phyloP scores from a whole-genome alignment of 129 eudicot species.

The Flaveria trinervia region DNA sequence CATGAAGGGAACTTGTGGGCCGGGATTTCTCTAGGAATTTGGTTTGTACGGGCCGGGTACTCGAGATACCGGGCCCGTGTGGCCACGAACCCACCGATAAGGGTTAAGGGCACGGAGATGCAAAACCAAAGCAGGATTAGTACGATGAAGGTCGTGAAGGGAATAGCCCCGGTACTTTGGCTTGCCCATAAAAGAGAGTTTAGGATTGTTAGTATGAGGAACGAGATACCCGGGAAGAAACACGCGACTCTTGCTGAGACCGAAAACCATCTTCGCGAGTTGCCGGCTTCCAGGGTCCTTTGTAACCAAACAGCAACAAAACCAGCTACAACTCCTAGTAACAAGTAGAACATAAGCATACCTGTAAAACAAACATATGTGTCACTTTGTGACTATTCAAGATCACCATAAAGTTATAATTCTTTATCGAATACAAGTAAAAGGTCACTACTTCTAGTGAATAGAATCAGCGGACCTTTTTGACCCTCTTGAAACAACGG shows the following conservation, averaged over 20 bases:
- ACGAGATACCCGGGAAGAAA: constrained; percentile 40
- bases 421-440: too few species aligned
- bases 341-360: constrained; percentile 42
- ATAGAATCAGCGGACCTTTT: too few species aligned
- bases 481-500: not conserved
- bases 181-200: constrained; percentile 43
- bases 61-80: constrained; percentile 29
- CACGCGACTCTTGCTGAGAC: constrained; percentile 37
- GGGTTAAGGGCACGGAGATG: constrained; percentile 37
- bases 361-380: constrained; percentile 12
- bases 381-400: not conserved
- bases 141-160: constrained; percentile 37
- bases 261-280: constrained; percentile 28
- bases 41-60: constrained; percentile 39
- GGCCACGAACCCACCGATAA: constrained; percentile 33
- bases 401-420: too few species aligned
- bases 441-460: too few species aligned
- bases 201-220: constrained; percentile 38
- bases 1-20: constrained; percentile 40
- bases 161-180: constrained; percentile 40
- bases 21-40: constrained; percentile 45
- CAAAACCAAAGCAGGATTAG: constrained; percentile 39
- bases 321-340: constrained; percentile 35
- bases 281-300: constrained; percentile 32
- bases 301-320: constrained; percentile 40